Percentiles rank a stretch among this genome's conserved stretches.
Evolutionary conservation across 257 asterid genomes (phyloP).

Genomic region (Leptodermis oblonga): DNA sequence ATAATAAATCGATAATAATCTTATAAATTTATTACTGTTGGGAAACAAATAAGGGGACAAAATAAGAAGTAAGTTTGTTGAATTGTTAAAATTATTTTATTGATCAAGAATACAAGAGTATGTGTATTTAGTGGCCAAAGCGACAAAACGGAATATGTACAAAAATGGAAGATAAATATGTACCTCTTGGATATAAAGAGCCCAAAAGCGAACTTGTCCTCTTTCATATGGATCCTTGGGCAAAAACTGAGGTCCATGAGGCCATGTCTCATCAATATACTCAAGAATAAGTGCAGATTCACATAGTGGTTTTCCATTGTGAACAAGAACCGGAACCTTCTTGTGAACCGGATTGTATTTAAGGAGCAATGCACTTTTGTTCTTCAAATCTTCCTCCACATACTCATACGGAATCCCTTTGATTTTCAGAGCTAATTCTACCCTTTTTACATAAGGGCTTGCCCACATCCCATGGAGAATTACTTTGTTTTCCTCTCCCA

Average conservation of each 20-base stretch:
- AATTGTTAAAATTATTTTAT: too few relatives aligned
- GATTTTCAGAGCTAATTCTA: constrained; percentile 41
- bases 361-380: constrained; percentile 32
- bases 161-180: not conserved
- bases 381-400: constrained; percentile 37
- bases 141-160: not conserved
- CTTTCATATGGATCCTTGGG: constrained; percentile 36
- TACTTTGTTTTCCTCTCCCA: constrained; percentile 36
- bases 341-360: constrained; percentile 36
- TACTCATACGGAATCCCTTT: constrained; percentile 41
- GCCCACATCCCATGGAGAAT: constrained; percentile 33
- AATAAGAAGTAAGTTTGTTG: too few relatives aligned
- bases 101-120: too few relatives aligned
- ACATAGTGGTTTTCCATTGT: constrained; percentile 31
- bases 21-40: too few relatives aligned
- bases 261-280: constrained; percentile 42
- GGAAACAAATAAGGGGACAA: too few relatives aligned
- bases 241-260: constrained; percentile 23
- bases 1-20: too few relatives aligned
- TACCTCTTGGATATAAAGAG: constrained; percentile 32
- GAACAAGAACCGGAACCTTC: constrained; percentile 40
- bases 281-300: constrained; percentile 37
- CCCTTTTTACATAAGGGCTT: constrained; percentile 38
- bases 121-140: too few relatives aligned
- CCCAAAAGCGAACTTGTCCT: constrained; percentile 38